Base-by-base conservation (phyloP, 2,329 filamentous ascomycete species). In the Diaporthe aspalathi region DNA sequence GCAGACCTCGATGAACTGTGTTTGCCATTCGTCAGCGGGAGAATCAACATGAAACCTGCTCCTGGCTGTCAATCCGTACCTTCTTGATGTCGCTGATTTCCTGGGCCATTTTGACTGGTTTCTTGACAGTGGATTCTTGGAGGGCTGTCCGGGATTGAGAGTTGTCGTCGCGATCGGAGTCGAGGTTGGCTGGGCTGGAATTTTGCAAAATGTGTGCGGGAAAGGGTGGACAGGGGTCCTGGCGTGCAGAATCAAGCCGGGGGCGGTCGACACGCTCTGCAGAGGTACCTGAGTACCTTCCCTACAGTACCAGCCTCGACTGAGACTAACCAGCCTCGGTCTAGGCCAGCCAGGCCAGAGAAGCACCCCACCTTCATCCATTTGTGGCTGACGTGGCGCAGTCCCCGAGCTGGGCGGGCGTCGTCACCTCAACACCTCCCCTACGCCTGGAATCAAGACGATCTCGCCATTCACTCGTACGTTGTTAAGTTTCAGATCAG, bases 1-100 rank as follows among this genome's bases (percentile, higher is more conserved):
- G 92, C 94, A 97, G 91, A 99, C 97, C 93, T 98, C 96, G 86
- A 99, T 97, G 94, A 99, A 99, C 91, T 97, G 85, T 60, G 27
- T 6, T 50, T n/a, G n/a, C 12, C 72, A 69, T 22, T 67, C 68
- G 74, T 78, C 72, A 77, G 76, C 50, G 52, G 29, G 43, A 40
- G 63, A 70, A 43, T 2, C 35, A 35, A 9, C 2, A 70, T 45
- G n/a, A 53, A 60, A 56, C 40, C 62, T 17, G 29, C 63, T 52
- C 70, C 53, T 43, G 62, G 63, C 3, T 35, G 16, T 16, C 38
- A 35, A 62, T 76, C 76, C 84, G 73, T 82, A 92, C 90, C 87
- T 91, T 88, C 89, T 99, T 98, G 91, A 98, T 98, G 85, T 98
- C 96, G 84, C 91, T 93, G 86, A 98, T 93, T 93, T 98, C 94